Percentiles rank a stretch among this genome's conserved stretches.
phyloP scores from a whole-genome alignment of 2,329 filamentous ascomycete species.

The Neocatenulostroma microsporum region DNA sequence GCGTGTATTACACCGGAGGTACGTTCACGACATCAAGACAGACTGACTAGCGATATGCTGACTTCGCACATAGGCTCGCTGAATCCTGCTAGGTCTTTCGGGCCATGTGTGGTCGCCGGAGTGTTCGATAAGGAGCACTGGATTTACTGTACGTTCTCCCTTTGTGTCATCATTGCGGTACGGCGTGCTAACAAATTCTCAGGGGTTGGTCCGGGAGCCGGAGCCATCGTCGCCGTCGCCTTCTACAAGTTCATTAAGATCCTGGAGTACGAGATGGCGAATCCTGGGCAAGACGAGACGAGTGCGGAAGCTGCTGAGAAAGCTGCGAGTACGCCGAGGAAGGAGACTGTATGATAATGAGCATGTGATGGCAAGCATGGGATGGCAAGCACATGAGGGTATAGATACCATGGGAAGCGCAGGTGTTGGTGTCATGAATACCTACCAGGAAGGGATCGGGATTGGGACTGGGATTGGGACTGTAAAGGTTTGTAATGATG shows the following conservation, averaged over 20 bases:
- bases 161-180: slow-evolving; percentile 1
- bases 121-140: slow-evolving; percentile 25
- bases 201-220: slow-evolving; percentile 16
- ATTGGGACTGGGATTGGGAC: no score
- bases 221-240: slow-evolving; percentile 15
- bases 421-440: no score
- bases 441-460: no score
- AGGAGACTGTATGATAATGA: slow-evolving; percentile 2
- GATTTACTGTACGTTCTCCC: slow-evolving; percentile 22
- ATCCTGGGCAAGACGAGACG: slow-evolving; percentile 21
- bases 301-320: slow-evolving; percentile 6
- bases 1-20: slow-evolving; percentile 29
- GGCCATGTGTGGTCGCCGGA: slow-evolving; percentile 25
- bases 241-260: slow-evolving; percentile 24
- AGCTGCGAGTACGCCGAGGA: slow-evolving; percentile 7
- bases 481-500: no score
- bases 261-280: slow-evolving; percentile 25
- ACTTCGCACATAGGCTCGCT: slow-evolving; percentile 24
- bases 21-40: no score
- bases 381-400: no score
- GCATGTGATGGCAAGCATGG: no score
- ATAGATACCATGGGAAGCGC: no score
- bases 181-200: slow-evolving; percentile 3
- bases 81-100: slow-evolving; percentile 29
- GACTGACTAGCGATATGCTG: neutral